Conservation (phyloP, 768 basidiomycete species). For the Leucosporidium creatinivorum region DNA sequence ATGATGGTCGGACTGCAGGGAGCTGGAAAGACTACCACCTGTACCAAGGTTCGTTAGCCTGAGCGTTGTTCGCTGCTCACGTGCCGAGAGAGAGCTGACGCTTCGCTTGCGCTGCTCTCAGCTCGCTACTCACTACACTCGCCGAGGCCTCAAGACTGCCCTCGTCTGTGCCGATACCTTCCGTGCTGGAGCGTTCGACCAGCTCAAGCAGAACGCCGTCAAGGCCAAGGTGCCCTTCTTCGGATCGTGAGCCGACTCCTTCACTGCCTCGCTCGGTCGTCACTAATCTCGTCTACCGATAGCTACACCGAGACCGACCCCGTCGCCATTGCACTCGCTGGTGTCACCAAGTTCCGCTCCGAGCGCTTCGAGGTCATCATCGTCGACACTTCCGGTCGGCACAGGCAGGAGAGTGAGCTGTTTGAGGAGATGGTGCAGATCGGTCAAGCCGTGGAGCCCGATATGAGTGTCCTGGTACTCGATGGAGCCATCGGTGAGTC, state of each 20-base stretch:
- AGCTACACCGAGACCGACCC: slow-evolving; percentile 95
- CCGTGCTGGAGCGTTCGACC: slow-evolving; percentile 98
- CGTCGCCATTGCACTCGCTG: slow-evolving; percentile 85
- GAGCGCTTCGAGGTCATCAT: slow-evolving; percentile 98
- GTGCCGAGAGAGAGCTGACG: not conserved
- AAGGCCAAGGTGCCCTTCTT: slow-evolving; percentile 99
- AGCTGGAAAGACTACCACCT: slow-evolving; percentile 91
- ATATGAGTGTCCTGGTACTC: slow-evolving; percentile 90
- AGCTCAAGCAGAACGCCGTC: slow-evolving; percentile 95
- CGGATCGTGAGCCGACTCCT: slow-evolving; percentile 51
- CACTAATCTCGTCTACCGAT: not conserved
- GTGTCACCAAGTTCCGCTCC: slow-evolving; percentile 95
- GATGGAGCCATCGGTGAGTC: slow-evolving; percentile 85
- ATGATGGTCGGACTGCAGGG: slow-evolving; percentile 52
- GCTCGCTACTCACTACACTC: slow-evolving; percentile 94
- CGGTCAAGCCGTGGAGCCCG: slow-evolving; percentile 80
- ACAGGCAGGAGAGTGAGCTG: slow-evolving; percentile 92
- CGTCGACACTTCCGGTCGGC: slow-evolving; percentile 94
- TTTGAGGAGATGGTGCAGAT: slow-evolving; percentile 99
- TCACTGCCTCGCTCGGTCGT: not conserved
- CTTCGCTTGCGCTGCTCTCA: slow-evolving; percentile 22
- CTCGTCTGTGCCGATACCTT: slow-evolving; percentile 99
- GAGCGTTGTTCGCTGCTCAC: not conserved
- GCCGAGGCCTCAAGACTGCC: slow-evolving; percentile 89
- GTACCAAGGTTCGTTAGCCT: slow-evolving; percentile 61